These are phyloP conservation scores for Amanita molliuscula DNA, from an alignment of 768 basidiomycete species.

Conservation along the genomic window DNA sequence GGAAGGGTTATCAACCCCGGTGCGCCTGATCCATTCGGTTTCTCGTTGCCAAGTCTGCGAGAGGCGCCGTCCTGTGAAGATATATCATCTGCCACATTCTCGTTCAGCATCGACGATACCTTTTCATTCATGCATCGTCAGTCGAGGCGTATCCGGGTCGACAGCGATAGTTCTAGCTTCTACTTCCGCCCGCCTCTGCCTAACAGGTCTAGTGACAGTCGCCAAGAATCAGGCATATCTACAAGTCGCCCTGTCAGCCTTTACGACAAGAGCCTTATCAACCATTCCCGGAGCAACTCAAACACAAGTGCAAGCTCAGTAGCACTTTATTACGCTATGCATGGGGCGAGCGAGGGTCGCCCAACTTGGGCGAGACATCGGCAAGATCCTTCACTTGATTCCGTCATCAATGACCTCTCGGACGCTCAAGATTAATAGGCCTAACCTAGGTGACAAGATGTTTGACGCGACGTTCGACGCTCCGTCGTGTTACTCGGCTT, in stretches of 20 bases:
- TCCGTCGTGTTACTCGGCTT: slow-evolving; percentile 54
- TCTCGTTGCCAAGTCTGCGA: slow-evolving; percentile 40
- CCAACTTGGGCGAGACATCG: slow-evolving; percentile 51
- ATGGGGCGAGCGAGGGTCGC: slow-evolving; percentile 43
- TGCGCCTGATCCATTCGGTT: slow-evolving; percentile 64
- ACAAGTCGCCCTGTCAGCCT: slow-evolving; percentile 59
- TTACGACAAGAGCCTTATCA: slow-evolving; percentile 47
- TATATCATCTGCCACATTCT: slow-evolving; percentile 37
- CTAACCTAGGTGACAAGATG: slow-evolving; percentile 83
- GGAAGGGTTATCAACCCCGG: slow-evolving; percentile 59
- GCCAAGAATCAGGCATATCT: slow-evolving; percentile 53
- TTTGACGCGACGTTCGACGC: slow-evolving; percentile 51
- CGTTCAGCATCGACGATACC: slow-evolving; percentile 60
- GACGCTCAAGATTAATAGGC: slow-evolving; percentile 48
- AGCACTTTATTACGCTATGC: slow-evolving; percentile 38
- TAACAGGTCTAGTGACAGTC: slow-evolving; percentile 22
- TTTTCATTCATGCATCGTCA: slow-evolving; percentile 48
- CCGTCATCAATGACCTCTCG: slow-evolving; percentile 55
- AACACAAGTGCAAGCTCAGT: slow-evolving; percentile 47
- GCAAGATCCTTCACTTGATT: slow-evolving; percentile 52
- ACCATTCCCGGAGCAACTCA: slow-evolving; percentile 48
- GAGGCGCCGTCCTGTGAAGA: slow-evolving; percentile 53
- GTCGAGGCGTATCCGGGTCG: slow-evolving; percentile 43
- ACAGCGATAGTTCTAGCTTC: slow-evolving; percentile 72
- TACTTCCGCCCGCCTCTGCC: slow-evolving; percentile 44